Evolutionary conservation across 108 stramenopile species (phyloP).

Genomic region (Aurantiochytrium sp.): DNA sequence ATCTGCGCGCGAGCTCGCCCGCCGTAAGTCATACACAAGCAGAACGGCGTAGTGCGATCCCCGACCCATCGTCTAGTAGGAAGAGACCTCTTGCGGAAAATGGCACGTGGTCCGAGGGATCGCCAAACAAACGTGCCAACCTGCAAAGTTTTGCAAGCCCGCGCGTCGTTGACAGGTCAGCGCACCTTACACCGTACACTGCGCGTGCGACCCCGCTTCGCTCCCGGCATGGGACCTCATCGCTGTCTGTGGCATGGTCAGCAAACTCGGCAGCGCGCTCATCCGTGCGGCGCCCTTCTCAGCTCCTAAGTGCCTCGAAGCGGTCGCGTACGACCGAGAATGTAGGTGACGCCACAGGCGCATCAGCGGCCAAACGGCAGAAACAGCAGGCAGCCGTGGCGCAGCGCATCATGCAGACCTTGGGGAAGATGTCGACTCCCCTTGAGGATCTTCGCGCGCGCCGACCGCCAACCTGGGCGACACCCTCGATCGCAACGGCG

Average conservation of each 20-base stretch:
- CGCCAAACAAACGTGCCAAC: background rate
- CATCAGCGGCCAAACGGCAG: background rate
- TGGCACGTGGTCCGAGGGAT: background rate
- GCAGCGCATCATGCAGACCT: constrained; percentile 5
- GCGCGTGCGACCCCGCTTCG: background rate
- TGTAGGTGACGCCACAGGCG: background rate
- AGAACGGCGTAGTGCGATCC: background rate
- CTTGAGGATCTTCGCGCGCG: background rate
- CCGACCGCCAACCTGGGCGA: background rate
- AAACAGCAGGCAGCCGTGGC: background rate
- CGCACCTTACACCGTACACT: background rate
- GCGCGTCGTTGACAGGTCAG: background rate
- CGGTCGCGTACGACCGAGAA: background rate
- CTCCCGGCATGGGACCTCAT: background rate
- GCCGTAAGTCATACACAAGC: too few species aligned
- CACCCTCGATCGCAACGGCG: background rate
- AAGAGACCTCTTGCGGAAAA: background rate
- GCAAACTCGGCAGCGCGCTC: background rate
- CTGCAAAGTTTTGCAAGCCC: background rate
- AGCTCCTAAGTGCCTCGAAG: background rate
- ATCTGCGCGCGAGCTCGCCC: too few species aligned
- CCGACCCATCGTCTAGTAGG: background rate
- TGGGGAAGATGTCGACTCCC: constrained; percentile 7
- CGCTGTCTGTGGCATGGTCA: background rate
- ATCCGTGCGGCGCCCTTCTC: background rate